phyloP scores from a whole-genome alignment of 129 eudicot genomes.

The Oenanthe sinensis region DNA sequence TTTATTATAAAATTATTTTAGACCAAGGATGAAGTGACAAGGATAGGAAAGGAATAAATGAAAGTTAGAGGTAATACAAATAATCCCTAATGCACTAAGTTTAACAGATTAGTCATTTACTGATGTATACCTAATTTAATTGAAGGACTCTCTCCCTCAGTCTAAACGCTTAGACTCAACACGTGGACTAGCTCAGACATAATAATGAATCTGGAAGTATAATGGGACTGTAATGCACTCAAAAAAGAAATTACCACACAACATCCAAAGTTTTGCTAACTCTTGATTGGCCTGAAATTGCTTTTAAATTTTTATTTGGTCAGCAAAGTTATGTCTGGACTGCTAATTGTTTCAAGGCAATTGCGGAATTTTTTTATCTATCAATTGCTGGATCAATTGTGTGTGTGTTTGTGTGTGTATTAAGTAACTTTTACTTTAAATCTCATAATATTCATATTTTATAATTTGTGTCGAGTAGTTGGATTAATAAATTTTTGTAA shows the following conservation, averaged over 20 bases:
- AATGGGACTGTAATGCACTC: neutral
- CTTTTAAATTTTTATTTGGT: no score
- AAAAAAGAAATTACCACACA: neutral
- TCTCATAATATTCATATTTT: no score
- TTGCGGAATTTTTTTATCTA: no score
- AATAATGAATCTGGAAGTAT: neutral
- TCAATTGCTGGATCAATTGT: no score
- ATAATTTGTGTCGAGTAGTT: no score
- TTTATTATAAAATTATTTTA: neutral
- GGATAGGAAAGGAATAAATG: neutral
- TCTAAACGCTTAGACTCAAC: no score
- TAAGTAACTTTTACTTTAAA: no score
- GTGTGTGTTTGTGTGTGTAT: no score
- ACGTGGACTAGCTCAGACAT: neutral
- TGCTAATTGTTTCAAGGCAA: no score
- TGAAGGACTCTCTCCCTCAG: neutral
- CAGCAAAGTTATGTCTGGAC: neutral
- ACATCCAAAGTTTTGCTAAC: neutral
- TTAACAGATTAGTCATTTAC: neutral
- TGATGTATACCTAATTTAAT: neutral
- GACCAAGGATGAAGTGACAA: neutral
- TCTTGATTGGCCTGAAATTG: no score
- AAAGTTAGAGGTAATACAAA: neutral
- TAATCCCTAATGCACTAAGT: neutral
- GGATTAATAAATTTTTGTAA: no score